Conservation (phyloP, 208 protist genomes). For the Trypanosoma conorhini region DNA sequence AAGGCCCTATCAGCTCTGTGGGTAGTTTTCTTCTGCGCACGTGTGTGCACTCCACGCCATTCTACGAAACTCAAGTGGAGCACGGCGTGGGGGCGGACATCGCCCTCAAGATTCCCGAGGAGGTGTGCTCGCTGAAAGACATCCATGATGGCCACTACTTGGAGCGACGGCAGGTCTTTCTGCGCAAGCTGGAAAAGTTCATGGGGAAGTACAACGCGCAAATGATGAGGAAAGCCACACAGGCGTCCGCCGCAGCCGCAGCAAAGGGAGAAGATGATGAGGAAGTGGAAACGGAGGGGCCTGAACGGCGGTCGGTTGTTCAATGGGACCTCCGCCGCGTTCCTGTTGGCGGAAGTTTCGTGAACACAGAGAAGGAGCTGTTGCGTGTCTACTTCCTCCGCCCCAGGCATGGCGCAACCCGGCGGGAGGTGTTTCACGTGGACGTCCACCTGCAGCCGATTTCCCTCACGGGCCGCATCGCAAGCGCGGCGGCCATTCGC, state of each 20-base stretch:
- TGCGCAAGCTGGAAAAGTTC: slow-evolving; percentile 58
- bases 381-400: slow-evolving; percentile 64
- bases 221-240: slow-evolving; percentile 16
- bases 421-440: slow-evolving; percentile 61
- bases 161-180: slow-evolving; percentile 60
- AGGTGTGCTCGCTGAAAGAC: slow-evolving; percentile 57
- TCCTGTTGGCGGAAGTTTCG: slow-evolving; percentile 67
- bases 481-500: slow-evolving; percentile 50
- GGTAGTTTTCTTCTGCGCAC: slow-evolving; percentile 86
- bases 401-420: background rate
- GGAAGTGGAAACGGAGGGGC: background rate
- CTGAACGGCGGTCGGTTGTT: slow-evolving; percentile 19
- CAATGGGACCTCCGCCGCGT: slow-evolving; percentile 50
- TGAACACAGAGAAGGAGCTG: slow-evolving; percentile 54
- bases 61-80: slow-evolving; percentile 49
- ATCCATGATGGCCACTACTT: slow-evolving; percentile 76
- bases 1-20: slow-evolving; percentile 51
- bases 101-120: slow-evolving; percentile 57
- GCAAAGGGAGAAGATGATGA: background rate
- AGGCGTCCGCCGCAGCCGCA: background rate
- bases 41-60: slow-evolving; percentile 65
- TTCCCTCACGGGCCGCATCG: slow-evolving; percentile 44
- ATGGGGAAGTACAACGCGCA: slow-evolving; percentile 30
- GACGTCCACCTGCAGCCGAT: slow-evolving; percentile 73
- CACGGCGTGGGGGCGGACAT: slow-evolving; percentile 75